Percentiles rank a stretch among this genome's conserved stretches.
Evolutionary conservation across 108 stramenopile genomes (phyloP).

Genomic region (Cylindrotheca fusiformis): DNA sequence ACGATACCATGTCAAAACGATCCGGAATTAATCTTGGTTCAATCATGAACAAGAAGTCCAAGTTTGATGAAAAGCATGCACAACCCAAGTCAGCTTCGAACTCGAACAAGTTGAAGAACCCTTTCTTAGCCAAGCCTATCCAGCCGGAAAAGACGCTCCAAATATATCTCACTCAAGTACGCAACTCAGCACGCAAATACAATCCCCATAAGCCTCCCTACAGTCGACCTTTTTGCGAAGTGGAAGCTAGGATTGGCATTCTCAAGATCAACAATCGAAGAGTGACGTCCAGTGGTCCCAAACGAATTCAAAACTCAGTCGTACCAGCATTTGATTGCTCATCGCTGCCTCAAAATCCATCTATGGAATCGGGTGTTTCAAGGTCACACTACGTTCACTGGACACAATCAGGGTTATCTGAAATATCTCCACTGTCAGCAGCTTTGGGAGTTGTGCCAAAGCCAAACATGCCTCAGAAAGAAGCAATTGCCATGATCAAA

Average conservation of each 20-base stretch:
- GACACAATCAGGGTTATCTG: conserved; percentile 60
- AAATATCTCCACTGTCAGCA: conserved; percentile 49
- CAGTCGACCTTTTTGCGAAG: conserved; percentile 58
- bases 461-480: conserved; percentile 20
- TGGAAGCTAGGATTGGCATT: conserved; percentile 78
- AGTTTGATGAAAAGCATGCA: conserved; percentile 31
- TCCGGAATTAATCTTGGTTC: conserved; percentile 12
- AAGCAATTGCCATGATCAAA: conserved; percentile 45
- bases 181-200: conserved; percentile 51
- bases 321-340: conserved; percentile 63
- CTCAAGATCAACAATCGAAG: conserved; percentile 66
- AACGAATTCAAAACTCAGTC: conserved; percentile 48
- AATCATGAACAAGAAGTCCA: conserved; percentile 33
- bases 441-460: conserved; percentile 51
- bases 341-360: conserved; percentile 20
- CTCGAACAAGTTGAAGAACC: conserved; percentile 28
- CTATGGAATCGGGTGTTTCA: conserved; percentile 69
- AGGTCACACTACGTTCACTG: conserved; percentile 69
- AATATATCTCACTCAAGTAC: conserved; percentile 62
- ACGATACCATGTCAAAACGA: conserved; percentile 34
- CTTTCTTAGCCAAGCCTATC: conserved; percentile 59
- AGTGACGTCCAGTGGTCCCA: conserved; percentile 62
- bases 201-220: conserved; percentile 31
- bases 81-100: neutral
- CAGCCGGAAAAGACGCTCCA: conserved; percentile 65